A percentile compares a stretch with the other conserved stretches of the same genome.
Evolutionary conservation across 352 stramenopile species (phyloP).

Genomic region (Phytophthora nicotianae): DNA sequence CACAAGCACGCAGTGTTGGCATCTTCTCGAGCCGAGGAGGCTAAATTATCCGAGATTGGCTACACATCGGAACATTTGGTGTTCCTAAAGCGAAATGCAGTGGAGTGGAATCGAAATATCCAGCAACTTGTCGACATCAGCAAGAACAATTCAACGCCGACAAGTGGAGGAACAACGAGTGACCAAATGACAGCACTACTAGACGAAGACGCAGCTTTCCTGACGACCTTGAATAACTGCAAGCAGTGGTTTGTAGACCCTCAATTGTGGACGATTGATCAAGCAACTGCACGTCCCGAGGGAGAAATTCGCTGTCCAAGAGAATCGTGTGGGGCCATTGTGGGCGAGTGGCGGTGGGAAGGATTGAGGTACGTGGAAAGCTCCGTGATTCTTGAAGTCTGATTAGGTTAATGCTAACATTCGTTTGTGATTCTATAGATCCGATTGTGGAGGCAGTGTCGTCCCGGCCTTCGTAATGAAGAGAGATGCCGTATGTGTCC

Average conservation of each 20-base stretch:
- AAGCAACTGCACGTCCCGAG: conserved; percentile 18
- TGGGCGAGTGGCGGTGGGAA: conserved; percentile 67
- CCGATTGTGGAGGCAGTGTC: conserved; percentile 45
- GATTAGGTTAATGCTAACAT: neutral
- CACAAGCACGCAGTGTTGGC: conserved; percentile 11
- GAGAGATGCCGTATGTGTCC: conserved; percentile 48
- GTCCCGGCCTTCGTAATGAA: conserved; percentile 58
- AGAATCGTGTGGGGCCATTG: conserved; percentile 34
- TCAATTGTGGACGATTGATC: conserved; percentile 48
- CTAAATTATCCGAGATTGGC: conserved; percentile 3
- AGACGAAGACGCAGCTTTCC: conserved; percentile 38
- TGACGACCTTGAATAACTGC: conserved; percentile 34
- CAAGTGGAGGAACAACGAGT: conserved; percentile 15
- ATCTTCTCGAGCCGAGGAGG: conserved; percentile 3
- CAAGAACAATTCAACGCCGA: conserved; percentile 8
- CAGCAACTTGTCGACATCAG: conserved; percentile 23
- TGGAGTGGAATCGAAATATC: conserved; percentile 44
- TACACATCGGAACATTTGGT: conserved; percentile 19
- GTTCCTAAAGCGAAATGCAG: conserved; percentile 44
- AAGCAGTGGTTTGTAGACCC: conserved; percentile 60
- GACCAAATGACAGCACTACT: conserved; percentile 40
- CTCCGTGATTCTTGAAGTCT: neutral
- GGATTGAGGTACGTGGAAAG: conserved; percentile 37
- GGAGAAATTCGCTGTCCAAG: conserved; percentile 54
- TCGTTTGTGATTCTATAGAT: conserved; percentile 30